A percentile compares a stretch with the other conserved stretches of the same genome.
phyloP scores from a whole-genome alignment of 129 eudicot species.

The Solidago caesia region DNA sequence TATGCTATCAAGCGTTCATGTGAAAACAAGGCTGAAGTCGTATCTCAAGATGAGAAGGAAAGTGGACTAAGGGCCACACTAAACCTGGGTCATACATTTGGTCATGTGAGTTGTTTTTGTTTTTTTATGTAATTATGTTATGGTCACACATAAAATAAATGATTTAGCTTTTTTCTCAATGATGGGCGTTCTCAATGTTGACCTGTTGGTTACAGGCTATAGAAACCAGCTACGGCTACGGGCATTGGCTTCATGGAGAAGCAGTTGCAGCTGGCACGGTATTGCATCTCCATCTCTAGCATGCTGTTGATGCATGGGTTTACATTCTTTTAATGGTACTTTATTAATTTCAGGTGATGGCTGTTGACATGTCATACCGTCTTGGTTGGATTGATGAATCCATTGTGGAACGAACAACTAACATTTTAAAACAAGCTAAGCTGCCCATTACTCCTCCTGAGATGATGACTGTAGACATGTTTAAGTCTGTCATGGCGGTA shows the following conservation, averaged over 20 bases:
- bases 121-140: background rate
- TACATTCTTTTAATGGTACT: conserved; percentile 25
- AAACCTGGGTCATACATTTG: conserved; percentile 95
- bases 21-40: conserved; percentile 95
- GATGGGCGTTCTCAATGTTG: conserved; percentile 6
- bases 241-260: conserved; percentile 99
- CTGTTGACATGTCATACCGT: conserved; percentile 92
- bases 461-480: conserved; percentile 87
- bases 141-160: background rate
- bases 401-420: conserved; percentile 55
- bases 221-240: conserved; percentile 92
- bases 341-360: conserved; percentile 74
- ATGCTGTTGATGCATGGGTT: background rate
- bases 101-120: conserved; percentile 65
- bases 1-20: conserved; percentile 98
- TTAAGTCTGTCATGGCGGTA: conserved; percentile 96
- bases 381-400: conserved; percentile 95
- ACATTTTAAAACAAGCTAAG: conserved; percentile 69
- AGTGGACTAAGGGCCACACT: conserved; percentile 89
- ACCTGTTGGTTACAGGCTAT: conserved; percentile 60
- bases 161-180: background rate
- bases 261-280: conserved; percentile 99
- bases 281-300: conserved; percentile 8
- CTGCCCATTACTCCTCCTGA: conserved; percentile 85
- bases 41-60: conserved; percentile 93